Conservation (phyloP, 2,329 filamentous ascomycete genomes). For the Pseudogymnoascus destructans region DNA sequence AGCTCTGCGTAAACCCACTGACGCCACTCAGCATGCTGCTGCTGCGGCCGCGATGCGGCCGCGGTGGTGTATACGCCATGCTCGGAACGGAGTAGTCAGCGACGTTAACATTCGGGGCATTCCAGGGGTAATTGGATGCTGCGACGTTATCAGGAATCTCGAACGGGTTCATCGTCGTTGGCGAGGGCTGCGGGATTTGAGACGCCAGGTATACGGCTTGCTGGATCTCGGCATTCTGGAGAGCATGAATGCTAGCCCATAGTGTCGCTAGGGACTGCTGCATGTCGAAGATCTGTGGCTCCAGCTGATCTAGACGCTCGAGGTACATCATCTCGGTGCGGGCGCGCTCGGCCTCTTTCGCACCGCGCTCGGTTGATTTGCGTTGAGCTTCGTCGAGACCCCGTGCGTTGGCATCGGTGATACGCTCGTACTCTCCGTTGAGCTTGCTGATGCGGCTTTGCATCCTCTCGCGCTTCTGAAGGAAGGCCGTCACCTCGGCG, state of each 20-base stretch:
- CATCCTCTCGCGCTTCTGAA: constrained; percentile 61
- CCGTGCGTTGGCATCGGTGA: constrained; percentile 51
- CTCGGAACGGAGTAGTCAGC: constrained; percentile 13
- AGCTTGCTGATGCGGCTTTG: constrained; percentile 58
- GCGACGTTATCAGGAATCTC: constrained; percentile 10
- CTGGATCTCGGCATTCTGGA: constrained; percentile 11
- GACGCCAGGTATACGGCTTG: constrained; percentile 6
- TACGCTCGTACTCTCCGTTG: constrained; percentile 57
- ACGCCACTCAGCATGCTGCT: constrained; percentile 56
- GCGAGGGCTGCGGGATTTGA: constrained; percentile 2
- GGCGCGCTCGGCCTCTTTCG: constrained; percentile 20
- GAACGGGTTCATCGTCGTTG: constrained; percentile 2
- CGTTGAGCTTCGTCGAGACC: constrained; percentile 31
- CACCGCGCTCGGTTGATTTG: constrained; percentile 21
- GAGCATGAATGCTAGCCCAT: constrained; percentile 10
- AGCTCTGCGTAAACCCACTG: constrained; percentile 53
- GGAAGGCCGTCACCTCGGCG: constrained; percentile 48
- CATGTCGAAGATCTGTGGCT: constrained; percentile 12
- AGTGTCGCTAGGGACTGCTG: constrained; percentile 8
- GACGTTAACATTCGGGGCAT: constrained; percentile 4
- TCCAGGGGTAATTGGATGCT: constrained; percentile 13
- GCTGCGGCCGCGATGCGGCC: constrained; percentile 39
- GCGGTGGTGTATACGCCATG: constrained; percentile 12
- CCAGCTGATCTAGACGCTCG: constrained; percentile 16
- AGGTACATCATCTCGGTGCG: constrained; percentile 19